Conservation (phyloP, 2,329 filamentous ascomycete genomes). For the Rhynchosporium graminicola region DNA sequence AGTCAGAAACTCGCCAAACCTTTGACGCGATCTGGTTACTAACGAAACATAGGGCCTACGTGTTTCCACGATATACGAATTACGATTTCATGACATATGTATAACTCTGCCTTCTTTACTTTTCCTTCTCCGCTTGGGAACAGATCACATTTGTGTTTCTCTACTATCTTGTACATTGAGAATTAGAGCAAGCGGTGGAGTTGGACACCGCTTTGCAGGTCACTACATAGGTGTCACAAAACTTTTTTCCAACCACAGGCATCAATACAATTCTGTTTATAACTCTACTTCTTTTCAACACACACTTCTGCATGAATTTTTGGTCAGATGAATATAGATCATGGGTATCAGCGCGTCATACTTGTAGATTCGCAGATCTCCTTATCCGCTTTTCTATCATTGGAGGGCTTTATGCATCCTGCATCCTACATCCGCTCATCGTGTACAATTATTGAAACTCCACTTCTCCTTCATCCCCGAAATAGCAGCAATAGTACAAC, state of each 20-base stretch:
- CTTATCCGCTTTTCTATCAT: conserved; percentile 5
- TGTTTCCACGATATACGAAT: conserved; percentile 10
- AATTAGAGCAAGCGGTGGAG: conserved; percentile 7
- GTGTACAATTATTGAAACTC: conserved; percentile 8
- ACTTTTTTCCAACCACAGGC: neutral
- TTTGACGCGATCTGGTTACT: neutral
- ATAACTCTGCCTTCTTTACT: neutral
- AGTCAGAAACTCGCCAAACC: conserved; percentile 10
- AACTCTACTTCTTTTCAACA: neutral
- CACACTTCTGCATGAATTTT: neutral
- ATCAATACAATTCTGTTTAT: neutral
- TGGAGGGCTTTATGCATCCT: neutral
- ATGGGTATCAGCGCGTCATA: neutral
- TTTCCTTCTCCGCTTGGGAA: neutral
- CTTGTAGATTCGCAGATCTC: neutral
- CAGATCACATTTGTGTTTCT: conserved; percentile 4
- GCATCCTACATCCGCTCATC: conserved; percentile 2
- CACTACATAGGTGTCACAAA: neutral
- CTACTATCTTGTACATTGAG: neutral
- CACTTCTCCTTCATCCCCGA: neutral
- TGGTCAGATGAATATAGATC: neutral
- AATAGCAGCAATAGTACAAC: conserved; percentile 4
- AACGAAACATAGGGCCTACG: neutral
- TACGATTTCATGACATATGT: conserved; percentile 5
- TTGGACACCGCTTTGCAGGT: conserved; percentile 6